Base-by-base conservation (phyloP, 495 filamentous ascomycete genomes). In the Penicillium ucsense region DNA sequence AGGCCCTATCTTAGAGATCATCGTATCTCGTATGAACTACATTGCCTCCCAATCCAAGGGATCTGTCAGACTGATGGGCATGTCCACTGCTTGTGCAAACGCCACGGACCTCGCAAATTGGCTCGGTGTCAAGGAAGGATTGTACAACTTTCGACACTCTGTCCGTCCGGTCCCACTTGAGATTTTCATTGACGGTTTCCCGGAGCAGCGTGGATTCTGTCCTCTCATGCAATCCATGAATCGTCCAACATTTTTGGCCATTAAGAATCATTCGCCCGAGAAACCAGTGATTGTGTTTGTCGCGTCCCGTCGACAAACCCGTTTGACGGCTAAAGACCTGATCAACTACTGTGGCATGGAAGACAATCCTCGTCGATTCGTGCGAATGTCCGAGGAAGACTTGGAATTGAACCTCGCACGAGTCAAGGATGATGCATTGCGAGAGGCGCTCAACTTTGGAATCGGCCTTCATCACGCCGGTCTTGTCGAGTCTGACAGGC, bases 151-250 rank as follows among this genome's bases (percentile, higher is more conserved):
- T 67, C 79, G 90, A 7, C 94, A 97, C 64, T 95, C 89, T n/a
- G 91, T 98, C 46, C 86, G 92, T 9, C 92, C 92, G 5, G 92
- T 99, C 10, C 92, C 92, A 6, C 67, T 99, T 12, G 89, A 96
- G 66, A 87, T 94, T 40, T 97, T 85, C 66, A 97, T 99, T 53
- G 92, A 99, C 56, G 94, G 92, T 3, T 99, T 99, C 58, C 89
- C 94, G 0, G 88, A 96, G 57, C 83, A 89, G 53, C 82, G 89
- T 46, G 92, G 94, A 8, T 99, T 97, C 66, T 97, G 94, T 55
- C 88, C 94, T 6, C 66, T 99, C 46, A 99, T 99, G 92, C 90
- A 96, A 65, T 91, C 86, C 0, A 99, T 99, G 92, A 99, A 99
- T 53, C 79, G 94, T 6, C 92, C 92, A 8, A 95, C 92, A 0